Conservation (phyloP, 192 early-diverging fungal genomes). For the Nowakowskiella sp. region DNA sequence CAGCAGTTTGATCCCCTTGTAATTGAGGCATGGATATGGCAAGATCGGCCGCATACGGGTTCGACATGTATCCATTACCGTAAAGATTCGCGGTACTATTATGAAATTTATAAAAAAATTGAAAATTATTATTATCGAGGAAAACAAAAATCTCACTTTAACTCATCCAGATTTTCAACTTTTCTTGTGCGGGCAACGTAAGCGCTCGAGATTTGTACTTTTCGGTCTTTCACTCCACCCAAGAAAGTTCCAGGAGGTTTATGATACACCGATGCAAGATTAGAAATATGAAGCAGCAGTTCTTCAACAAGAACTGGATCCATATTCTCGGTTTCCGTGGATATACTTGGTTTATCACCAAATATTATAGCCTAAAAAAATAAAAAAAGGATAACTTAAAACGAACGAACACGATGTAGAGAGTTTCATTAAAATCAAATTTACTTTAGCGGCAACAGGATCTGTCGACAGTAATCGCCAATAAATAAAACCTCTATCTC, state of each 20-base stretch:
- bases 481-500: slow-evolving; percentile 97
- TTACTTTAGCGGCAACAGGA: slow-evolving; percentile 74
- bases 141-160: slow-evolving; percentile 15
- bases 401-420: neutral
- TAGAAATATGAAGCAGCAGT: slow-evolving; percentile 76
- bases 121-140: neutral
- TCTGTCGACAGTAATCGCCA: slow-evolving; percentile 95
- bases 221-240: slow-evolving; percentile 28
- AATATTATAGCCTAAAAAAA: slow-evolving; percentile 68
- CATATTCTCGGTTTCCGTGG: slow-evolving; percentile 88
- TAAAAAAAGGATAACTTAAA: too few species aligned
- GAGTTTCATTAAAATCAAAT: neutral
- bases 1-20: neutral
- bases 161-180: slow-evolving; percentile 20
- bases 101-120: neutral
- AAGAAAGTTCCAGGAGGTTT: slow-evolving; percentile 84
- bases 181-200: slow-evolving; percentile 9
- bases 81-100: slow-evolving; percentile 12
- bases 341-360: slow-evolving; percentile 88
- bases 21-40: neutral
- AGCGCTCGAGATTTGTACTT: slow-evolving; percentile 4
- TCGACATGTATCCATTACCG: slow-evolving; percentile 14
- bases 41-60: slow-evolving; percentile 14
- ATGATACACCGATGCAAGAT: slow-evolving; percentile 84
- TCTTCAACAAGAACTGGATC: slow-evolving; percentile 79